Base-by-base conservation (phyloP, 805 yeast genomes). In the Ogataea nakhonphanomensis region DNA sequence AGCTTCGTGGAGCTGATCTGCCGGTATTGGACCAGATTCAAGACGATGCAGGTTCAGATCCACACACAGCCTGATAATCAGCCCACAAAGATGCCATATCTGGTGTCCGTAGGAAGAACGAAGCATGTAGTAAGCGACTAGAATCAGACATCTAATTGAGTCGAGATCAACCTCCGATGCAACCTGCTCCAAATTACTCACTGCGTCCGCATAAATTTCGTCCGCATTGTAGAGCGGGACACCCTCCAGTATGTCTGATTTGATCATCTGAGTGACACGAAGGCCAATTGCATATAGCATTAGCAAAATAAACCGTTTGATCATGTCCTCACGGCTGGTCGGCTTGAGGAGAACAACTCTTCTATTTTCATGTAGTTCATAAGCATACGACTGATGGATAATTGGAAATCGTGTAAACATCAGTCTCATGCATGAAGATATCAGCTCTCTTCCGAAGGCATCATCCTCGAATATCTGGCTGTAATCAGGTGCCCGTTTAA, bases 261-360 rank as follows among this genome's bases (percentile, higher is more conserved):
- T 38, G 11, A 44, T 45, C 14, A 53, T 37, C 21, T 38, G 44
- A 10, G 30, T 33, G 10, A 46, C 37, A 15, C 49, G 42, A 5
- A 48, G 27, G 4, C 55, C 57, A 11, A 47, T 48, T 0, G 57
- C 54, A 28, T 54, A 53, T 12, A 50, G 25, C 41, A 51, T 32
- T 25, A 51, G 37, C 22, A 53, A 27, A 10, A 35, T 28, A 17
- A 43, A 48, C 26, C 42, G 31, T 7, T 45, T 27, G n/a, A 49
- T 14, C 14, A 36, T 35, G 13, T 46, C 46, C 8, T 24, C 11
- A 23, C 57, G 42, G 5, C 39, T 20, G 2, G 24, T 13, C 2
- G 38, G 12, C 8, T 13, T 12, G 3, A 24, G 9, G 1, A 54
- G 33, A 7, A 54, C 26, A 2, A 20, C 10, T 4, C 25, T 21